Evolutionary conservation across 345 rosid species (phyloP), one percentile per base, ranked within the genome.

Genomic region (Eutrema yunnanense): DNA sequence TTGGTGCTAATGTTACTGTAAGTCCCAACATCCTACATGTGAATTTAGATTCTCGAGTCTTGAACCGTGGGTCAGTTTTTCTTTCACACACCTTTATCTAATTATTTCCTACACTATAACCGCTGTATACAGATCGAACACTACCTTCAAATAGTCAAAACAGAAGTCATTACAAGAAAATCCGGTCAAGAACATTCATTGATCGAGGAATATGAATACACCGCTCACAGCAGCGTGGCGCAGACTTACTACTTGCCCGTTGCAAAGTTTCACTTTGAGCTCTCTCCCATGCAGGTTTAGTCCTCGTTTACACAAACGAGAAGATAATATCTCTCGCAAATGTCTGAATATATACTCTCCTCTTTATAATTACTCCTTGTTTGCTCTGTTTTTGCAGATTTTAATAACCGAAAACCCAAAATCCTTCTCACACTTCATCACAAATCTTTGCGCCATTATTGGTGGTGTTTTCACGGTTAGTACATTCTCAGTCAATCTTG

Each of bases 381-480:
- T 30, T 61, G 9, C n/a, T 53, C 22, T 69, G 48, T 46, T 74
- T 62, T 63, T 50, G 75, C 91, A 95, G 98, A 94, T 95, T 72
- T 62, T 92, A 37, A 79, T 95, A 64, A 87, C 96, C 4, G 99
- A 95, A 81, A 81, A 81, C 81, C 79, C 78, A 0, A 95, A 84
- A 82, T 95, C 97, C 27, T 92, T 95, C 79, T 90, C 98, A 0
- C 98, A 95, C 69, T 95, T 95, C 72, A 82, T 95, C 83, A 95
- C 99, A 71, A 95, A 88, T 66, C 87, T 95, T 58, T 92, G 99
- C 27, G 99, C 99, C 73, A 95, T 92, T 33, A 87, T 95, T 34
- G 99, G 98, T 30, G 99, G 99, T 43, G 77, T 95, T 72, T 95
- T 95, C 88, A 95, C 98, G 87, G 98, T 95, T 55, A 59, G 98